Evolutionary conservation across 2,329 filamentous ascomycete species (phyloP).

Genomic region (Apiospora marii): DNA sequence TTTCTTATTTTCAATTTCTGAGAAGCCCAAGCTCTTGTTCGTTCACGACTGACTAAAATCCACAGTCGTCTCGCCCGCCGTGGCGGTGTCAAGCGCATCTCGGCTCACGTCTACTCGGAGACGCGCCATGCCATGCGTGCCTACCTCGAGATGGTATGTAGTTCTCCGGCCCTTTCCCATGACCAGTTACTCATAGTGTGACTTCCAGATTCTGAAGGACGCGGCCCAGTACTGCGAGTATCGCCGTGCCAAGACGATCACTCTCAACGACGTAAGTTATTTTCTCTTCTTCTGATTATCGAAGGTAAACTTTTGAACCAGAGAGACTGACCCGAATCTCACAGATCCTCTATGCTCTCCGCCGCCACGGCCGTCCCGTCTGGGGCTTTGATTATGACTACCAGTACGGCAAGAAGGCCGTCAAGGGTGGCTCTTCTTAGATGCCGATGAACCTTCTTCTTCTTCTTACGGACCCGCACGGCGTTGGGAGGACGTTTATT

Average conservation of each 20-base stretch:
- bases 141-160: neutral
- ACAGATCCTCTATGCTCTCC: slow-evolving; percentile 63
- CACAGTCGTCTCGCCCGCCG: slow-evolving; percentile 74
- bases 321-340: slow-evolving; percentile 7
- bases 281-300: neutral
- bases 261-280: slow-evolving; percentile 63
- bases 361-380: slow-evolving; percentile 58
- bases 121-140: slow-evolving; percentile 45
- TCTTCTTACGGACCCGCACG: neutral
- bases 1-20: neutral
- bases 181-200: slow-evolving; percentile 29
- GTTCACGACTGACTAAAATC: neutral
- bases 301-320: neutral
- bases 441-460: neutral
- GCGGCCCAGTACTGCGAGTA: slow-evolving; percentile 62
- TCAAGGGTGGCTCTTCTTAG: slow-evolving; percentile 7
- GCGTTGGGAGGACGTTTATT: neutral
- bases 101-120: slow-evolving; percentile 58
- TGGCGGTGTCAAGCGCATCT: slow-evolving; percentile 80
- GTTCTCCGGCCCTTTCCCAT: neutral
- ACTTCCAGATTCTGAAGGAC: slow-evolving; percentile 57
- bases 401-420: slow-evolving; percentile 30
- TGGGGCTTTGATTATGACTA: slow-evolving; percentile 64
- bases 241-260: slow-evolving; percentile 66
- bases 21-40: neutral